Conservation (phyloP, 2,329 filamentous ascomycete species). For the Gaeumannomyces sp. region DNA sequence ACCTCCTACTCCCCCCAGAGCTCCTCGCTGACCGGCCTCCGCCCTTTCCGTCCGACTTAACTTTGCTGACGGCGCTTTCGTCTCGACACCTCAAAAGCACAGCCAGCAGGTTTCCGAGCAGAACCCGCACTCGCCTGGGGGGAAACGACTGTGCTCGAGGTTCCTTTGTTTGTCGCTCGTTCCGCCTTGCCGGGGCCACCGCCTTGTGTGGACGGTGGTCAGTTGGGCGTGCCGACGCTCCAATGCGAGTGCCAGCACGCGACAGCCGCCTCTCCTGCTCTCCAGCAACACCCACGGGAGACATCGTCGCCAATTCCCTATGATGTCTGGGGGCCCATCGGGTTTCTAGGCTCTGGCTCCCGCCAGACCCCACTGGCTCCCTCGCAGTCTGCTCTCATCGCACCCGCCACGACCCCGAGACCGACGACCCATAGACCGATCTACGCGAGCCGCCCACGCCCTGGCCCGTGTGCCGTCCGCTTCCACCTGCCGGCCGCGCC, state of each 20-base stretch:
- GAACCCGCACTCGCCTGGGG: background rate
- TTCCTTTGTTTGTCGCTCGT: slow-evolving; percentile 1
- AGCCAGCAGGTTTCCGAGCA: background rate
- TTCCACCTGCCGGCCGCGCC: background rate
- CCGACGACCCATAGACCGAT: background rate
- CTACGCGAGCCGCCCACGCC: background rate
- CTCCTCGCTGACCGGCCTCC: background rate
- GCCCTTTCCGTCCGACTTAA: background rate
- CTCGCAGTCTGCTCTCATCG: background rate
- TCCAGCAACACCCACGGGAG: slow-evolving; percentile 6
- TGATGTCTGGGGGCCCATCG: slow-evolving; percentile 32
- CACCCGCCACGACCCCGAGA: background rate
- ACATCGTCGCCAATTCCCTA: slow-evolving; percentile 15
- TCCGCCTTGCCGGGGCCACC: slow-evolving; percentile 4
- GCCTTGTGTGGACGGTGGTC: slow-evolving; percentile 4
- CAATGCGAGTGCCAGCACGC: background rate
- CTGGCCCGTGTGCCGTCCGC: background rate
- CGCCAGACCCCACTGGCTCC: slow-evolving; percentile 24
- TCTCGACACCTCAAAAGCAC: background rate
- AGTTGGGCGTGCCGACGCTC: background rate
- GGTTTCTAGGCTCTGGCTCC: slow-evolving; percentile 32
- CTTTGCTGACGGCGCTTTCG: background rate
- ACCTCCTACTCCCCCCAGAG: background rate
- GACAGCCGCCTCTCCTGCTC: background rate
- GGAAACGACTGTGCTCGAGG: background rate